phyloP scores from a whole-genome alignment of 345 rosid species.

The Salix suchowensis region DNA sequence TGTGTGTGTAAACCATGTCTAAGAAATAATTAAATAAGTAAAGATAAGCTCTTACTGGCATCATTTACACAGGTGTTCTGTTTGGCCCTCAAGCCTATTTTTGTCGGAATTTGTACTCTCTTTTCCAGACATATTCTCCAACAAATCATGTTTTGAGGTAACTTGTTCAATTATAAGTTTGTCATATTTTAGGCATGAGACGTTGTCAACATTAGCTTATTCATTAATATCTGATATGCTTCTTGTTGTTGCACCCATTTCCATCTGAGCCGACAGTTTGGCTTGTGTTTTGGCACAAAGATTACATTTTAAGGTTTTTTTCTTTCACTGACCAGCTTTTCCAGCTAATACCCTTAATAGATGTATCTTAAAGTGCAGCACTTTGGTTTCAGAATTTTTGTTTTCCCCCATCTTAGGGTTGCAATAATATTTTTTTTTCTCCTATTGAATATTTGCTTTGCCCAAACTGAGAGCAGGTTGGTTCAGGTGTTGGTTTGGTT shows the following conservation, averaged over 20 bases:
- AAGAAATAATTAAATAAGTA: not conserved
- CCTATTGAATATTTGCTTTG: not conserved
- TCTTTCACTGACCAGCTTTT: not conserved
- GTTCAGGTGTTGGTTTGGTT: slow-evolving; percentile 85
- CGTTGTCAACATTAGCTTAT: not conserved
- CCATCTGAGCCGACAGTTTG: not conserved
- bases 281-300: not conserved
- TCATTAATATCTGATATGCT: not conserved
- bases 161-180: slow-evolving; percentile 5
- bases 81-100: slow-evolving; percentile 81
- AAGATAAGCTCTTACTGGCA: slow-evolving; percentile 4
- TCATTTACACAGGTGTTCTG: slow-evolving; percentile 53
- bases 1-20: not conserved
- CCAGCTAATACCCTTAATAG: not conserved
- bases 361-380: not conserved
- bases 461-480: slow-evolving; percentile 45
- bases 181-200: not conserved
- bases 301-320: not conserved
- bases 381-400: not conserved
- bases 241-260: not conserved
- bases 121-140: slow-evolving; percentile 52
- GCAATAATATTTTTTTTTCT: not conserved
- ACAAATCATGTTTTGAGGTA: slow-evolving; percentile 81
- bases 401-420: not conserved
- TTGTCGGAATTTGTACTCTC: slow-evolving; percentile 74